These are phyloP conservation scores for Prunus persica DNA, from an alignment of 306 rosid species.

Conservation along the genomic window DNA sequence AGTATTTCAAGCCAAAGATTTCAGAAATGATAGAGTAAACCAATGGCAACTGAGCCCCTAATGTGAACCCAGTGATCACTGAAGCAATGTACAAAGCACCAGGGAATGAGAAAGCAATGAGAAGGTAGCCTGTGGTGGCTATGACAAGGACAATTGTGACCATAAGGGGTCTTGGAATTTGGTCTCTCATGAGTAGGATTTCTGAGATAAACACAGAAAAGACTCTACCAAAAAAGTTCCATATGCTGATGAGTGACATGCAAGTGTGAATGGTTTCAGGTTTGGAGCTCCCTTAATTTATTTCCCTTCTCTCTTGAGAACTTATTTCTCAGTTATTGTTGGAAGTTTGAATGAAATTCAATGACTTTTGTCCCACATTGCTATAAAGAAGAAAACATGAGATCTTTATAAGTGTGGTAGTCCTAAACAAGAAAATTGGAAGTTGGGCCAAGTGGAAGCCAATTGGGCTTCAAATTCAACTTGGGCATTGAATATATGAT, in stretches of 20 bases:
- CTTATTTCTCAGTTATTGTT: no score
- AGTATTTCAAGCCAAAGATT: constrained; percentile 23
- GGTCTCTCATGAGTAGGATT: constrained; percentile 1
- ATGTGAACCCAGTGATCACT: constrained; percentile 14
- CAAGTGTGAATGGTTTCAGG: constrained; percentile 7
- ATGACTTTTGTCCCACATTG: no score
- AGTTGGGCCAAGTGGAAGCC: no score
- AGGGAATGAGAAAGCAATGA: constrained; percentile 13
- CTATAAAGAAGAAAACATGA: no score
- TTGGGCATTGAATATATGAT: no score
- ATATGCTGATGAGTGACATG: constrained; percentile 25
- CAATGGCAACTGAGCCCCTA: constrained; percentile 16
- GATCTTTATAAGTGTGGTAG: no score
- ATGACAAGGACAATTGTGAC: constrained; percentile 1
- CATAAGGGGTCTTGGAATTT: constrained; percentile 19
- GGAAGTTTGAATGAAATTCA: no score
- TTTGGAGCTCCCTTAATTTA: not conserved
- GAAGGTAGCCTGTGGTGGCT: constrained; percentile 15
- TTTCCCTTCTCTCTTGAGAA: no score
- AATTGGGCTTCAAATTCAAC: no score
- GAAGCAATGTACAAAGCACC: constrained; percentile 25
- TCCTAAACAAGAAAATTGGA: rapidly evolving
- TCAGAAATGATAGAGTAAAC: constrained; percentile 19
- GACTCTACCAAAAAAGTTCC: constrained; percentile 25
- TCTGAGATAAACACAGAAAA: constrained; percentile 17